Base-by-base conservation (phyloP, 2,329 filamentous ascomycete species). In the Xylaria digitata region DNA sequence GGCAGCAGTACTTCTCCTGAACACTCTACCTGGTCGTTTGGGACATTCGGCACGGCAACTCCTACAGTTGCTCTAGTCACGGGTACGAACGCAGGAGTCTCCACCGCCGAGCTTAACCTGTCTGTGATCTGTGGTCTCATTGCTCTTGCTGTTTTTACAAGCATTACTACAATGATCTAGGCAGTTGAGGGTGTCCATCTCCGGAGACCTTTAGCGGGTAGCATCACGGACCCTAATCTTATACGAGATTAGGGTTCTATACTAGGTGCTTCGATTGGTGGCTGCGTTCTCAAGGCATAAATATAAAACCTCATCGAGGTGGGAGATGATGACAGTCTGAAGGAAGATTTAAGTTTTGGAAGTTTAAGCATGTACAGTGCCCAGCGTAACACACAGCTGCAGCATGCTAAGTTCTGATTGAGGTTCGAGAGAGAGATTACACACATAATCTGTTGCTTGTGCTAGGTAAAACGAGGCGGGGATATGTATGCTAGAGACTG, bases 391-490 rank as follows among this genome's bases (percentile, higher is more conserved):
- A 46, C 49, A 67, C 30, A 60, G 62, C 59, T 67, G 69, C n/a
- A 63, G 49, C 61, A 60, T 63, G 64, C 40, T 65, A 58, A 30
- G 40, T 66, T 69, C 40, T 62, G 62, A 55, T 61, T 56, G 54
- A 46, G 63, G 58, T 52, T 52, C 42, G 40, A 26, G 17, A 52
- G 52, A 52, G 55, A 68, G 49, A 61, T 57, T 46, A 55, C 42
- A 57, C 67, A 61, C 50, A 62, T 63, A 65, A 65, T 65, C 67
- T 67, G 61, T 69, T 62, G 69, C 67, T 67, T 59, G n/a, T 63
- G 67, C 69, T 61, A 67, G n/a, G 43, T 65, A 69, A 57, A 55
- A 52, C 49, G 40, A 61, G 55, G 55, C 54, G 61, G 62, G 26
- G 54, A 61, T 19, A 65, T 65, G 65, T 70, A 67, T 65, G 42